These are phyloP conservation scores for Pleurotus giganteus DNA, from an alignment of 768 basidiomycete genomes.

Conservation along the genomic window DNA sequence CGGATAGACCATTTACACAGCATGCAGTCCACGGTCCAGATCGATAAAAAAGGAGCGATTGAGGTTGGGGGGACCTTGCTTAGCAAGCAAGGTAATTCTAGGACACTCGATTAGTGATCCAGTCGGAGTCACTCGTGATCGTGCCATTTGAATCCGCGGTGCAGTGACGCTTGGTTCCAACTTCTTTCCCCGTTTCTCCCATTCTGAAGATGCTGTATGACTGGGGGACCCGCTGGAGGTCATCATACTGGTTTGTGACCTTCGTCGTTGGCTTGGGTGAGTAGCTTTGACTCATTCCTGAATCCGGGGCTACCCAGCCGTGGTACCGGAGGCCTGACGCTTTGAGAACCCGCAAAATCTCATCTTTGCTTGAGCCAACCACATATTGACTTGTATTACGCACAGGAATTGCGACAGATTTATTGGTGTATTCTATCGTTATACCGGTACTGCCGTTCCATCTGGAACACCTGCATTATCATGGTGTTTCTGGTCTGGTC, in stretches of 20 bases:
- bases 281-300: slow-evolving; percentile 13
- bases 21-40: no score
- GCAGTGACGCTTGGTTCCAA: no score
- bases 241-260: slow-evolving; percentile 57
- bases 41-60: no score
- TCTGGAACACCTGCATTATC: slow-evolving; percentile 46
- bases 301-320: no score
- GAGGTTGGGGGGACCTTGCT: no score
- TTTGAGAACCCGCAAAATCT: neutral
- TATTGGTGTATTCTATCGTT: slow-evolving; percentile 60
- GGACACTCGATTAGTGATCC: no score
- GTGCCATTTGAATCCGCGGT: no score
- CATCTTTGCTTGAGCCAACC: neutral
- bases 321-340: no score
- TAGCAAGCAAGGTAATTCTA: no score
- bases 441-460: slow-evolving; percentile 67
- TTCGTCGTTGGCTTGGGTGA: slow-evolving; percentile 49
- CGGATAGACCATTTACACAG: no score
- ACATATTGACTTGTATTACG: neutral
- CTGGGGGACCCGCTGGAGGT: slow-evolving; percentile 53
- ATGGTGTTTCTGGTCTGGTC: slow-evolving; percentile 43
- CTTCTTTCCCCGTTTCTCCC: neutral
- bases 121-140: no score
- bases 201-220: slow-evolving; percentile 20
- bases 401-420: slow-evolving; percentile 45